phyloP scores from a whole-genome alignment of 139 green algal species.

The Axilococcus clingmanii region DNA sequence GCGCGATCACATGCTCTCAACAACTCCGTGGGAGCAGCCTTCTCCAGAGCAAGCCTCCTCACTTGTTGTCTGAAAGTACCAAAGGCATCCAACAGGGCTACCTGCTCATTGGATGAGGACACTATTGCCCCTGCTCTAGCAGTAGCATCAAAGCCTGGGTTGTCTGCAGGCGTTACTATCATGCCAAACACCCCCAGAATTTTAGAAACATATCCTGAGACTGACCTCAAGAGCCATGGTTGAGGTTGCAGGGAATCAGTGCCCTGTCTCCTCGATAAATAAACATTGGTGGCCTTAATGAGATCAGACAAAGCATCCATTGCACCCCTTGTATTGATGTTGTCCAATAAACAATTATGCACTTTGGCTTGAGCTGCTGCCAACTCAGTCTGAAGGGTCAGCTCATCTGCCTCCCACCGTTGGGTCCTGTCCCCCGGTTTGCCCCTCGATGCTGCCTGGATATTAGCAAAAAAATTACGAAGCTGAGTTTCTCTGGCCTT shows the following conservation, averaged over 20 bases:
- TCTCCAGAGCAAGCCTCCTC: conserved; percentile 9
- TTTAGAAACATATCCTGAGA: conserved; percentile 61
- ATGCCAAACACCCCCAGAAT: conserved; percentile 80
- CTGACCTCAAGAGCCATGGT: conserved; percentile 63
- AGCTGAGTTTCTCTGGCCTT: conserved; percentile 58
- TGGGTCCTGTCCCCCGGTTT: conserved; percentile 1
- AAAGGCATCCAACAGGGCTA: conserved; percentile 61
- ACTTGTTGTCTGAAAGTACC: conserved; percentile 71
- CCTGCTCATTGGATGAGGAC: conserved; percentile 5
- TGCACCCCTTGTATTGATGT: conserved; percentile 80
- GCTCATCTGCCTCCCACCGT: conserved; percentile 45
- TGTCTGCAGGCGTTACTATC: conserved; percentile 30
- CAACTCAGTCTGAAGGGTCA: conserved; percentile 31
- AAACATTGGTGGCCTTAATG: conserved; percentile 73
- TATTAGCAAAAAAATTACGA: conserved; percentile 91
- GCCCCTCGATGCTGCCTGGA: conserved; percentile 64
- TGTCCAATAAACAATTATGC: conserved; percentile 74
- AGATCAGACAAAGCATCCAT: conserved; percentile 71
- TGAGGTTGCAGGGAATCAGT: conserved; percentile 35
- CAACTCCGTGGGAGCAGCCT: conserved; percentile 30
- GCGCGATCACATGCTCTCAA: conserved; percentile 66
- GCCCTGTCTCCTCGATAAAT: conserved; percentile 47
- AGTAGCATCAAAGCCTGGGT: conserved; percentile 30
- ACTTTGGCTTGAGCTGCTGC: conserved; percentile 43
- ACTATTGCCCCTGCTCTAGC: conserved; percentile 2